Conservation (phyloP, 257 asterid genomes). For the Solanum piurae region DNA sequence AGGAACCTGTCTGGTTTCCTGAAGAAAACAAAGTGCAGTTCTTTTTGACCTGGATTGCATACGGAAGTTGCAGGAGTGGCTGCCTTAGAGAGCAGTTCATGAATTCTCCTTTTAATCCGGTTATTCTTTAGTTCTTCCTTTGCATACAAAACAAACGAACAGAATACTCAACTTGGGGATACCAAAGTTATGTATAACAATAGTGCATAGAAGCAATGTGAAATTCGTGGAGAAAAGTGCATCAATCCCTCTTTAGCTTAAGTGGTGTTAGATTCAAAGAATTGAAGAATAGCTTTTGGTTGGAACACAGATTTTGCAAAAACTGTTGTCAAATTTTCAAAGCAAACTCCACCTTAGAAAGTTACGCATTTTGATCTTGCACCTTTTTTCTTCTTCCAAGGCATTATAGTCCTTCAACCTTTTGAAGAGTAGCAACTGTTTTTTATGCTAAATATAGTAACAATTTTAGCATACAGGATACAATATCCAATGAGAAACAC, state of each 20-base stretch:
- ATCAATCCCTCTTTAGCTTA: neutral
- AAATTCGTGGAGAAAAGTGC: neutral
- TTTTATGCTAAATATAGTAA: neutral
- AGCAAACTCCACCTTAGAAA: neutral
- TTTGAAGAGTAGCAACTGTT: neutral
- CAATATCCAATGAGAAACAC: neutral
- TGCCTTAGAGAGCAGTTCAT: constrained; percentile 79
- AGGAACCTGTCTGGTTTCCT: constrained; percentile 68
- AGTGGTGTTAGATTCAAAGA: neutral
- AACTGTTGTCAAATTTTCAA: neutral
- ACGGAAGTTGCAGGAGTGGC: constrained; percentile 26
- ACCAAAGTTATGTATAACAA: neutral
- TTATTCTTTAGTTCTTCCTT: constrained; percentile 81
- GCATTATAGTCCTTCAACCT: neutral
- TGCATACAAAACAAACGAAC: neutral
- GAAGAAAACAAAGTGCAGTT: constrained; percentile 85
- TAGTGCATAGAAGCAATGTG: neutral
- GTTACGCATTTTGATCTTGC: neutral
- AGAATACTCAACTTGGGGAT: neutral
- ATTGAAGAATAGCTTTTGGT: neutral
- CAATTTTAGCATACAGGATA: neutral
- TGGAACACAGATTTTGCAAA: neutral
- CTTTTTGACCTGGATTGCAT: constrained; percentile 37
- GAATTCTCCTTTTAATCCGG: constrained; percentile 76
- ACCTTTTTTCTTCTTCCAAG: neutral